Percentiles rank a stretch among this genome's conserved stretches.
Conservation (phyloP, 2,329 filamentous ascomycete genomes). For the Paraconiothyrium brasiliense region DNA sequence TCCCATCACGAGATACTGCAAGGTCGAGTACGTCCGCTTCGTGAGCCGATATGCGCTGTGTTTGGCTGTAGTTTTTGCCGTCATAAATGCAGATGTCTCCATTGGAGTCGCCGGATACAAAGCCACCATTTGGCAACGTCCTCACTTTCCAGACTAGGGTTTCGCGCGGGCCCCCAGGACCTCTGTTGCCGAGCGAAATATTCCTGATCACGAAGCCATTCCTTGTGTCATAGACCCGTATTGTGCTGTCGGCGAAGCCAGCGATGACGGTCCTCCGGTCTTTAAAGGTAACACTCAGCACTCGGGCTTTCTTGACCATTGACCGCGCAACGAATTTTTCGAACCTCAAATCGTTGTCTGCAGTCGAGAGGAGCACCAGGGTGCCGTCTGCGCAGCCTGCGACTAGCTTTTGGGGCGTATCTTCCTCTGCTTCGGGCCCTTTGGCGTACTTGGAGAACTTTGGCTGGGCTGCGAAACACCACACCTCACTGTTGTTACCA, state of each 20-base stretch:
- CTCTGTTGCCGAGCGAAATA: slow-evolving; percentile 85
- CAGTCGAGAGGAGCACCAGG: slow-evolving; percentile 85
- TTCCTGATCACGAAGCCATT: slow-evolving; percentile 79
- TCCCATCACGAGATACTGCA: slow-evolving; percentile 81
- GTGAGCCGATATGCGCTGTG: slow-evolving; percentile 86
- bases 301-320: slow-evolving; percentile 83
- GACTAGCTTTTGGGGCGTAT: slow-evolving; percentile 70
- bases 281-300: slow-evolving; percentile 91
- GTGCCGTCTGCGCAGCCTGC: slow-evolving; percentile 92
- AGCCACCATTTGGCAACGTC: slow-evolving; percentile 84
- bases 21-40: slow-evolving; percentile 90
- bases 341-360: slow-evolving; percentile 83
- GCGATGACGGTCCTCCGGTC: slow-evolving; percentile 83
- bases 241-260: slow-evolving; percentile 96
- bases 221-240: slow-evolving; percentile 86
- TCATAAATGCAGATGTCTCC: slow-evolving; percentile 95
- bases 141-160: slow-evolving; percentile 94
- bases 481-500: slow-evolving; percentile 94
- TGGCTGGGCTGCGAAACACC: slow-evolving; percentile 93
- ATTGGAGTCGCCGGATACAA: slow-evolving; percentile 93
- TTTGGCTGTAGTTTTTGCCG: slow-evolving; percentile 87
- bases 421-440: slow-evolving; percentile 29
- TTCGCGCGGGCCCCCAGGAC: slow-evolving; percentile 79
- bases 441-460: slow-evolving; percentile 52
- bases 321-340: slow-evolving; percentile 78